Base-by-base conservation (phyloP, 2,329 filamentous ascomycete genomes). In the Epichloe baconii region DNA sequence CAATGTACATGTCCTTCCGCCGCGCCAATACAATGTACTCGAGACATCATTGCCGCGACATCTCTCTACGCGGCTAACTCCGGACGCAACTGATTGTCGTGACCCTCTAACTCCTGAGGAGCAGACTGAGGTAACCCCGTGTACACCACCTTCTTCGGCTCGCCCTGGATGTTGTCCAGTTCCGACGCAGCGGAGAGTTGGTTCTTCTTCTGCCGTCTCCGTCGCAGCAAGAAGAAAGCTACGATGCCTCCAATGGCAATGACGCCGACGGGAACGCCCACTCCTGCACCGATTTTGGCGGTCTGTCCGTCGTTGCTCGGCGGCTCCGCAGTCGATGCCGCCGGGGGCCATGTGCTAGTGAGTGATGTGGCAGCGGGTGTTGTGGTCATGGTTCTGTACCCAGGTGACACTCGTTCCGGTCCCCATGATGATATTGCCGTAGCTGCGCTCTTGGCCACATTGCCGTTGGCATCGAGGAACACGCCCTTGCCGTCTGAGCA, bases 381-480 rank as follows among this genome's bases (percentile, higher is more conserved):
- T 8, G n/a, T 23, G 47, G 21, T 41, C 7, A 15, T 21, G 12
- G 48, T 46, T 34, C 14, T 19, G 31, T 45, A 50, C 8, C 42
- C 42, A 15, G 43, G 15, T 23, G 35, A 45, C 1, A 36, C 46
- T 8, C 49, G 49, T 19, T 50, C 49, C 14, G 43, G 49, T 6
- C 49, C 49, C 42, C 44, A 50, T 19, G 49, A 50, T n/a, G 34
- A 19, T 4, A 42, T 17, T 12, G 36, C 46, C 23, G 42, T 19
- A 8, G 49, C 42, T 10, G 49, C 5, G 21, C 7, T 14, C 34
- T 34, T 46, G 34, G 49, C 49, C 5, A 50, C n/a, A 17, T 50
- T 50, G 12, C 49, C 49, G 4, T 38, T 41, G 4, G 6, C 42
- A 19, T 50, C 49, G 42, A 50, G 49, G 35, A 50, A 50, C 12